Evolutionary conservation across 129 eudicot genomes (phyloP), one percentile per base, ranked within the genome.

Genomic region (Artemisia annua): DNA sequence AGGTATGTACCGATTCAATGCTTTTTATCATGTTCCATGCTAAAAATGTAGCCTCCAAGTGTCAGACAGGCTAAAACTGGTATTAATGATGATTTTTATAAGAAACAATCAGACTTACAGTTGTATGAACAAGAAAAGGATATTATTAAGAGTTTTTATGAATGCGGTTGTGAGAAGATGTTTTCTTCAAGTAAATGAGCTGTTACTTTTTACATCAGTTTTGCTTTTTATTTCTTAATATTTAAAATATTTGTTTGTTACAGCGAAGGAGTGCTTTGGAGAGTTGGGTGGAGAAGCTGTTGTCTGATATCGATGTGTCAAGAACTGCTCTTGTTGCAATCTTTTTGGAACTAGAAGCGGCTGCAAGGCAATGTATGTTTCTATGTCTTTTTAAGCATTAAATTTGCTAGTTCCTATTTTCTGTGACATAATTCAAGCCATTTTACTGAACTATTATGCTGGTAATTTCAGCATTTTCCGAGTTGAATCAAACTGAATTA

Each of bases 331-430:
- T 71, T 58, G 91, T 89, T 73, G 98, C 96, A 30, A 81, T 79
- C 75, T 92, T 92, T 75, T 87, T 92, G 52, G 98, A 92, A 75
- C 79, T 92, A 51, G 98, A 92, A 92, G 96, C 88, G 3, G 96
- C 91, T 70, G 98, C 83, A 69, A 89, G 96, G 81, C 71, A 86
- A 63, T 73, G 97, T 87, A 84, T 83, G 96, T 86, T 79, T 73
- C 80, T 74, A 35, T 74, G 72, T 71, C 50, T 66, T 56, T 49
- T 48, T 24, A 16, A 13, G 51, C 63, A 49, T n/a, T 15, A 15
- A 7, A 39, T 39, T 39, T 39, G 46, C 2, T 39, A 39, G 44
- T 39, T 26, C 53, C 48, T 73, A 22, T 61, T 39, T 52, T 26
- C 11, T 2, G 63, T 72, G n/a, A 9, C 52, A 32, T 56, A 57